Base-by-base conservation (phyloP, 768 basidiomycete genomes). In the Leccinum truebloodii region DNA sequence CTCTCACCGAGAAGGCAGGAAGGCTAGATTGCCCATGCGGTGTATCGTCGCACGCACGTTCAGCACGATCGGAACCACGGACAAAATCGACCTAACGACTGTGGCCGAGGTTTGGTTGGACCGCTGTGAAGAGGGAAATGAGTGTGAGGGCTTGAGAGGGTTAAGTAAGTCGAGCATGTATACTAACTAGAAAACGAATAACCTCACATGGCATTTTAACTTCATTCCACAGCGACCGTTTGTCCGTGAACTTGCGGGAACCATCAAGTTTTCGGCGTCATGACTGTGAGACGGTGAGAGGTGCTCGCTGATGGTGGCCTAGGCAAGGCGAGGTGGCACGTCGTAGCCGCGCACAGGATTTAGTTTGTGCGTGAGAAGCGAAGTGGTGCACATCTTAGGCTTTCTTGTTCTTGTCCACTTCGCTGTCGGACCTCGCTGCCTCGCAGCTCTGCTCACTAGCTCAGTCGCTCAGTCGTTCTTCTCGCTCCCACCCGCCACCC, bases 191-290 rank as follows among this genome's bases (percentile, higher is more conserved):
- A 12, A 28, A 58, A 53, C 8, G 3, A 3, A 41, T 83, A 52
- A 68, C 89, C 92, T 87, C 32, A 95, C 85, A 63, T 4, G 72
- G 66, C 44, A 94, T 83, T 72, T 97, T 98, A 46, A 97, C 83
- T 74, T 97, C 94, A 59, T 87, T 87, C 96, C 96, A 98, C 8
- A 98, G 78, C 67, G 89, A 1, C 82, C 84, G 71, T 89, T 94
- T n/a, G 83, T 86, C 62, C 82, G 78, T 28, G 76, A 75, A 39
- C 65, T 60, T 44, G 59, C 64, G 20, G 67, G 64, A 4, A 52
- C 39, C 5, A 46, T 51, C 3, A 64, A 61, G 9, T 41, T 41
- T 26, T 60, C 61, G 54, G 30, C 46, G 14, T 54, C 52, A 3
- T 65, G 64, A 46, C 77, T 78, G 28, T 71, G 58, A 37, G 74